Base-by-base conservation (phyloP, 1,284 basidiomycete species). In the Malassezia brasiliensis region DNA sequence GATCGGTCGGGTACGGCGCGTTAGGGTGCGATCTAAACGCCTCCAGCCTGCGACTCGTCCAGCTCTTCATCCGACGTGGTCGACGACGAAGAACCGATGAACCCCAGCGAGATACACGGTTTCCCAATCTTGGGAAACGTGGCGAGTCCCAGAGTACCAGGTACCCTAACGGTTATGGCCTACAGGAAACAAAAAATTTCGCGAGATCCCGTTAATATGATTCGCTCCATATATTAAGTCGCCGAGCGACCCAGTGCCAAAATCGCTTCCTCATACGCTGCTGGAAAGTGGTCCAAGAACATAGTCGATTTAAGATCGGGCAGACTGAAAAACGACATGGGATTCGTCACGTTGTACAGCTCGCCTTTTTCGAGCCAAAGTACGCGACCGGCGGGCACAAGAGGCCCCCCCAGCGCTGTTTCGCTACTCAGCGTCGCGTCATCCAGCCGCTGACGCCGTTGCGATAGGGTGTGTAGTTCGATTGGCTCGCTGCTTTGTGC, bases 231-330 rank as follows among this genome's bases (percentile, higher is more conserved):
- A 42, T 14, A 30, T 45, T 45, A 31, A 28, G n/a, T 17, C 42
- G 28, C 42, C 25, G 42, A 28, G 19, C 50, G 50, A 17, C 50
- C 52, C n/a, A 68, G 42, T 8, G 62, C 64, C 35, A 64, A 41
- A 28, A 71, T 64, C 4, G 67, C 69, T 30, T 64, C 63, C 47
- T 74, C 69, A 59, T 74, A 74, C 9, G 68, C 68, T 17, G 65
- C 64, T 9, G 71, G 71, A 30, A 74, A 68, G 53, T 74, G 71
- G 34, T 61, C 56, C 1, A 65, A 63, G 56, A 74, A 69, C 69
- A 71, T 67, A 41, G 62, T 37, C 12, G 50, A 34, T n/a, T 54
- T 31, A 30, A 47, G 45, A 37, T 69, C 68, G 6, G 71, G 71
- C 28, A 72, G 46, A 51, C 63, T 63, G 61, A 72, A 74, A 57